Conservation (phyloP, 345 rosid species). For the Linum tenue region DNA sequence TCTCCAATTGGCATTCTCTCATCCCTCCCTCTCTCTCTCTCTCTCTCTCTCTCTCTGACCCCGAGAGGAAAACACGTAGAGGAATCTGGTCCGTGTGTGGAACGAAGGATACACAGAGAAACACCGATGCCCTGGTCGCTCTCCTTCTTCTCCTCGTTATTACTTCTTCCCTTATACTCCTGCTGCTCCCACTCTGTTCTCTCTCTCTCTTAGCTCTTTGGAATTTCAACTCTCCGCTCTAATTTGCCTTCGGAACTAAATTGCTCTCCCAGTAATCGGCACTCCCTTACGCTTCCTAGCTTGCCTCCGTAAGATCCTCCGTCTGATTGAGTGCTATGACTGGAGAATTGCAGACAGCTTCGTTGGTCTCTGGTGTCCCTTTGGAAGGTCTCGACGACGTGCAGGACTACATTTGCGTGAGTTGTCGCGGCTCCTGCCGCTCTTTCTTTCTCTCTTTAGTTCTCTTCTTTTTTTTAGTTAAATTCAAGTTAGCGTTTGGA, state of each 20-base stretch:
- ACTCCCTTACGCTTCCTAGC: neutral
- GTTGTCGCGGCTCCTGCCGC: neutral
- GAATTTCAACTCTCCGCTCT: conserved; percentile 2
- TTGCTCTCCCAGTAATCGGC: too few relatives aligned
- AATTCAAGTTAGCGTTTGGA: neutral
- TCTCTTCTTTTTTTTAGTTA: too few relatives aligned
- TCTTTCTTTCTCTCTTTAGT: neutral
- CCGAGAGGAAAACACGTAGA: conserved; percentile 29
- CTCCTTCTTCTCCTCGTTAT: conserved; percentile 10
- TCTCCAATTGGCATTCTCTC: neutral
- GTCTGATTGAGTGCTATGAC: conserved; percentile 28
- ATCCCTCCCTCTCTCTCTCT: neutral
- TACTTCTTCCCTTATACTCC: neutral
- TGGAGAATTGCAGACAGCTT: conserved; percentile 27
- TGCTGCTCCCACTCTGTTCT: conserved; percentile 6
- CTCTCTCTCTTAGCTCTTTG: conserved; percentile 1
- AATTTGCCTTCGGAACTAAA: neutral
- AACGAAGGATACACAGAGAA: conserved; percentile 33
- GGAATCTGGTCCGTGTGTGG: conserved; percentile 43
- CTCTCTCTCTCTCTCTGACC: neutral
- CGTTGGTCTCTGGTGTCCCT: conserved; percentile 16
- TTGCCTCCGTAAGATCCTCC: neutral
- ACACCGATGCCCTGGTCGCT: conserved; percentile 12
- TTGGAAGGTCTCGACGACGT: conserved; percentile 55
- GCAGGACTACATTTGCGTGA: conserved; percentile 51